Conservation (phyloP, 768 basidiomycete species). For the Kwoniella bestiolae region DNA sequence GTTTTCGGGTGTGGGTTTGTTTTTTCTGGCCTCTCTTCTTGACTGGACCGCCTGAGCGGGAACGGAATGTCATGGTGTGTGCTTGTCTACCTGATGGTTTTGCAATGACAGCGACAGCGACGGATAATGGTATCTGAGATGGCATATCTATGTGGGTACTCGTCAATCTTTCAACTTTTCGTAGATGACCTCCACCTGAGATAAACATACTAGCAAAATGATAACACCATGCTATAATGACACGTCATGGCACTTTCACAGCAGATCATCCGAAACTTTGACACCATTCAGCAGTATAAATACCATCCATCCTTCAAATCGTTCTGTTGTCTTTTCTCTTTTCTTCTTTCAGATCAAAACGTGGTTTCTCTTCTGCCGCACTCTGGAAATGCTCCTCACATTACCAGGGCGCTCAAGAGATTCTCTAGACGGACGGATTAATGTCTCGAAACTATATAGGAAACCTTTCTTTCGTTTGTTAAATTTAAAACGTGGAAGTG, state of each 20-base stretch:
- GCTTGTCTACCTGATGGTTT: neutral
- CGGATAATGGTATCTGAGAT: neutral
- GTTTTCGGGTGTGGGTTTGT: conserved; percentile 33
- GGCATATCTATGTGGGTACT: neutral
- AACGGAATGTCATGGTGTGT: conserved; percentile 45
- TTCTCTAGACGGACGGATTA: conserved; percentile 55
- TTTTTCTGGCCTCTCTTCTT: conserved; percentile 24
- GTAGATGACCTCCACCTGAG: conserved; percentile 7
- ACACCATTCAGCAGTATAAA: neutral
- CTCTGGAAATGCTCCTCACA: conserved; percentile 14
- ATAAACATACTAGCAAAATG: too few relatives aligned
- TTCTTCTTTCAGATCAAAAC: conserved; percentile 23
- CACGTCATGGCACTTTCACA: neutral
- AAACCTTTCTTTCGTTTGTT: conserved; percentile 32
- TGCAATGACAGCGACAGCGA: too few relatives aligned
- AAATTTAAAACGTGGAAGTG: conserved; percentile 13
- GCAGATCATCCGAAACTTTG: neutral
- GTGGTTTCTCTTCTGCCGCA: conserved; percentile 34
- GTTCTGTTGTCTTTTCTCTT: conserved; percentile 16
- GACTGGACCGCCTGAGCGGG: conserved; percentile 41
- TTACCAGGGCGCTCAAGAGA: conserved; percentile 20
- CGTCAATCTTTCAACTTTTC: conserved; percentile 7
- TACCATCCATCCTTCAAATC: neutral
- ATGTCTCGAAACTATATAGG: conserved; percentile 52
- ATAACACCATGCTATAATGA: too few relatives aligned